Base-by-base conservation (phyloP, 1,284 basidiomycete species). In the Naganishia sp. region DNA sequence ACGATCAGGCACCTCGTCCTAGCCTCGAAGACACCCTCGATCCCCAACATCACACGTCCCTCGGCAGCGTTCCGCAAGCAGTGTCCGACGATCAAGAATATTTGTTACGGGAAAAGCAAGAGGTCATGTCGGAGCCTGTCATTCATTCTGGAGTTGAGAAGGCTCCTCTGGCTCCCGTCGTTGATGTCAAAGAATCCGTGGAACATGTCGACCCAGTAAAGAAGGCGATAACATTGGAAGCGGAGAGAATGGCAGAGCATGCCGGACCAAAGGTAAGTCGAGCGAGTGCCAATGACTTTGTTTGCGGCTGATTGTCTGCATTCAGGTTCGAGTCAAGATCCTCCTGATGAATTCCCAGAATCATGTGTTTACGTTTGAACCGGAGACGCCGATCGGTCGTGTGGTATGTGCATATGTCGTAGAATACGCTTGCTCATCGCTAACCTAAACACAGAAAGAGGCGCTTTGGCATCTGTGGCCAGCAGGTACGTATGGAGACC, bases 381-480 rank as follows among this genome's bases (percentile, higher is more conserved):
- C 89, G 10, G 86, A 87, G 72, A 87, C 85, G 42, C 89, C 89
- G 0, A 81, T 93, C 18, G 89, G 89, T 15, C 81, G 90, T 69
- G 87, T 90, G 65, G 73, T 72, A 50, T 11, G 57, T 67, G n/a
- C 18, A 4, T 3, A 25, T 15, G 50, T 15, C 21, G 32, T 13
- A 9, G 31, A 21, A 3, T 28, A 4, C 15, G 13, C 6, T 35
- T 13, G 25, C 41, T 23, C n/a, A 35, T 55, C 21, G 45, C 54
- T 39, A 17, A 43, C 15, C 23, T 31, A 23, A 39, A 57, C 50
- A 60, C 32, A 72, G 71, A 92, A 92, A 79, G 90, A 92, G 79
- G 82, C 92, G 55, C 85, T 88, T 52, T 92, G 90, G 89, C 89
- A 87, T 79, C 85, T 86, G 56, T 92, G 90, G 90, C 89, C 89